phyloP scores from a whole-genome alignment of 2,329 filamentous ascomycete genomes.

The Trichoderma oligosporum region DNA sequence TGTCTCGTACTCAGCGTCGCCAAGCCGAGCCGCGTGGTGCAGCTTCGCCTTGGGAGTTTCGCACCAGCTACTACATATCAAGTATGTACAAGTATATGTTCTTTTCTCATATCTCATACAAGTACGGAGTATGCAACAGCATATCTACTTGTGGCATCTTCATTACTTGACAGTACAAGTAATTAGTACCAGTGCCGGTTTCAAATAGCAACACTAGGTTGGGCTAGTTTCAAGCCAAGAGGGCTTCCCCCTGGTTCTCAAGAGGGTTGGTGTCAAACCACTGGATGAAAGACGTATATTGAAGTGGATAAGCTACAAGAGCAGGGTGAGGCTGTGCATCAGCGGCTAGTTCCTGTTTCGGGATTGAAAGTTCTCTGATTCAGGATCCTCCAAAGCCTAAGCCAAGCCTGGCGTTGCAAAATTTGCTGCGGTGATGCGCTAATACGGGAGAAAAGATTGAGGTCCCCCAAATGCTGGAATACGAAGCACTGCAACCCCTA shows the following conservation, averaged over 20 bases:
- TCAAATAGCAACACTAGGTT: neutral
- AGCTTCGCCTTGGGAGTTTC: neutral
- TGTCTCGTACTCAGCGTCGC: too few species aligned
- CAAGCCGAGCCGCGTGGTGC: neutral
- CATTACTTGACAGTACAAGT: neutral
- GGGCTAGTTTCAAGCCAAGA: constrained; percentile 10
- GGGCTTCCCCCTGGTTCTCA: neutral
- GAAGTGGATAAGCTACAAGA: constrained; percentile 10
- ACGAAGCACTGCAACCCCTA: constrained; percentile 8
- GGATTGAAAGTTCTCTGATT: neutral
- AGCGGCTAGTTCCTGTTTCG: constrained; percentile 14
- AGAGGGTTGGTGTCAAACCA: constrained; percentile 8
- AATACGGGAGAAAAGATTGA: neutral
- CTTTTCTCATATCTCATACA: too few species aligned
- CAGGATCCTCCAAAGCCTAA: neutral
- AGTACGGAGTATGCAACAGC: neutral
- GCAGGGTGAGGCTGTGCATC: constrained; percentile 15
- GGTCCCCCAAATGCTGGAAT: neutral
- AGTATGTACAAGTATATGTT: too few species aligned
- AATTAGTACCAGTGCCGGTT: neutral
- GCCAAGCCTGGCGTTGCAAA: neutral
- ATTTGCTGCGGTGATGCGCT: constrained; percentile 4
- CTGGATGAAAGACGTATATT: constrained; percentile 6
- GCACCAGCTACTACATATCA: too few species aligned
- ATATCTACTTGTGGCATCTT: neutral